Evolutionary conservation across 257 asterid genomes (phyloP), one percentile per base, ranked within the genome.

Genomic region (Rubia yunnanensis): DNA sequence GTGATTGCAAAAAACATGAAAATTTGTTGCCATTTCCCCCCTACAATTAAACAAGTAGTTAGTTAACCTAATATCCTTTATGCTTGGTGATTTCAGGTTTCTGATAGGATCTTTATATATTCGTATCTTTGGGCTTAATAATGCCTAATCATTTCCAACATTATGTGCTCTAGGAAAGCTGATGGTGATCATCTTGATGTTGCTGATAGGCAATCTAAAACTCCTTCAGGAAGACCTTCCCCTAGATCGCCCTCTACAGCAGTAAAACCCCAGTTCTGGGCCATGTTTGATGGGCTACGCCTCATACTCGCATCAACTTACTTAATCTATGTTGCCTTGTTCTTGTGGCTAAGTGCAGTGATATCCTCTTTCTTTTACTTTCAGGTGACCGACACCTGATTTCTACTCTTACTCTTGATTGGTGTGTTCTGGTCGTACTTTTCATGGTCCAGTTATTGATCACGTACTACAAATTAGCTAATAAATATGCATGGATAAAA

Each of bases 331-430:
- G 96, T 94, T 68, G 87, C 97, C 4, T 77, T 90, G 41, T 94
- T 90, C 82, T 80, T 94, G 60, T 94, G 99, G 97, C 85, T 90
- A 48, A 83, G 92, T 81, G 97, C 97, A 65, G 86, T 89, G 15
- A 78, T 89, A 58, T 92, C 99, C 70, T 92, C 99, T 66, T 87
- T 92, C 89, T 92, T 92, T 82, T 92, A 92, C 84, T 89, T 92
- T 77, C 97, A 92, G 96, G 99, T 89, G 72, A 76, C 73, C 13
- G 17, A 52, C 64, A 49, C 22, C 62, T 68, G 50, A 70, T 22
- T 57, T 62, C 46, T 50, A 39, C 18, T 39, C 26, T 22, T 13
- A 63, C 22, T 23, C 36, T 63, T 39, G 32, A 63, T 62, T 46
- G 13, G 23, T 63, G 17, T 36, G 34, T 61, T 38, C 18, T 60